A percentile compares a stretch with the other conserved stretches of the same genome.
Conservation (phyloP, 2,329 filamentous ascomycete species). For the Talaromyces pinophilus region DNA sequence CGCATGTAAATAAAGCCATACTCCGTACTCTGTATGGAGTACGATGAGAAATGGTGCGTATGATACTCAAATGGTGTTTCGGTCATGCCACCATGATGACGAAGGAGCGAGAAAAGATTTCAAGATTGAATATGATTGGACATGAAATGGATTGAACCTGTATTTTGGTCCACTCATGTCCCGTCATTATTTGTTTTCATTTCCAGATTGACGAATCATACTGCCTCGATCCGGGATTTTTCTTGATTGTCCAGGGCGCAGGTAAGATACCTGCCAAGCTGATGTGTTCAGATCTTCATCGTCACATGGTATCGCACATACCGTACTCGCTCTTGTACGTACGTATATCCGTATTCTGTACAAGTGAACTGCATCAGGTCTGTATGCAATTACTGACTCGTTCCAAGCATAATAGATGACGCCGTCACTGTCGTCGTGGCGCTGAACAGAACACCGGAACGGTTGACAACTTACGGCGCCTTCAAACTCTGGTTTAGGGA, state of each 20-base stretch:
- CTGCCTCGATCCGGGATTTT: not conserved
- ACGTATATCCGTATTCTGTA: not conserved
- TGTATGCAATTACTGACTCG: not conserved
- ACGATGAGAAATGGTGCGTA: not conserved
- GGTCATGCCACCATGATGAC: not conserved
- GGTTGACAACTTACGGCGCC: slow-evolving; percentile 2
- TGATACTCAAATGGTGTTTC: not conserved
- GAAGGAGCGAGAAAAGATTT: not conserved
- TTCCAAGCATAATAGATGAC: not conserved
- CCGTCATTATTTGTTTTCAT: not conserved
- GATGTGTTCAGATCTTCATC: slow-evolving; percentile 1
- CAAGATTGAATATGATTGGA: not conserved
- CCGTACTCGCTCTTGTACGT: not conserved
- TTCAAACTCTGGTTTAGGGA: slow-evolving; percentile 4
- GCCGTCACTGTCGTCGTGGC: not conserved
- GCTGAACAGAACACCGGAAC: not conserved
- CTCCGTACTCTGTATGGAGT: not conserved
- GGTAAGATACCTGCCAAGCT: not conserved
- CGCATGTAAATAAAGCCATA: slow-evolving; percentile 1
- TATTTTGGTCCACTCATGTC: slow-evolving; percentile 1
- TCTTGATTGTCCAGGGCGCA: not conserved
- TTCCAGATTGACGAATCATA: not conserved
- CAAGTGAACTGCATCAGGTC: not conserved
- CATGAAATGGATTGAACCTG: not conserved
- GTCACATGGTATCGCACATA: not conserved